A percentile compares a stretch with the other conserved stretches of the same genome.
Evolutionary conservation across 1,284 basidiomycete species (phyloP).

Genomic region (Leccinum pseudoinsigne): DNA sequence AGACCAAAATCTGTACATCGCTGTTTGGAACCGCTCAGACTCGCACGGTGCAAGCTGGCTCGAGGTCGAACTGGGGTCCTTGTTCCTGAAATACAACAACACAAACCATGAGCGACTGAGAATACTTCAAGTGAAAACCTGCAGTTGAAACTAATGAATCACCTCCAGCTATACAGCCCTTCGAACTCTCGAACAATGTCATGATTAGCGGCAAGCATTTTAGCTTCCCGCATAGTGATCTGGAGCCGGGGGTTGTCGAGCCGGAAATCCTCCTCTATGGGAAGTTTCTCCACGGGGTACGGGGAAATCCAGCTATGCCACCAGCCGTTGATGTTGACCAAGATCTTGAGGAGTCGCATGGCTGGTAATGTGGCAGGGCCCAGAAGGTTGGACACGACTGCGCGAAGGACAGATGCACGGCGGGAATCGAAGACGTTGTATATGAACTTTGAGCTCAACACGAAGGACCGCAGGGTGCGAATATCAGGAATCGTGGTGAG

Average conservation of each 20-base stretch:
- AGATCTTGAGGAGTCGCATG: conserved; percentile 27
- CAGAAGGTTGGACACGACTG: conserved; percentile 36
- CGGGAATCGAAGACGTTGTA: conserved; percentile 35
- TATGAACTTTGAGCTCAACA: conserved; percentile 34
- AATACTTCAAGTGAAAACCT: too few species aligned
- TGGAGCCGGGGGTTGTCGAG: neutral
- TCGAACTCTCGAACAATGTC: conserved; percentile 28
- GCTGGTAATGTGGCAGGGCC: conserved; percentile 37
- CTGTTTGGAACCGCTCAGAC: conserved; percentile 32
- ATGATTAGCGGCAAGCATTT: conserved; percentile 23
- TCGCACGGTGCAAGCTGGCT: conserved; percentile 29
- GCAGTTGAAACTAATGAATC: too few species aligned
- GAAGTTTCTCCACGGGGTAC: conserved; percentile 6
- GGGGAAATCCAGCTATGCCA: conserved; percentile 19
- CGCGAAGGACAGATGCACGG: conserved; percentile 33
- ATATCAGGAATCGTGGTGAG: conserved; percentile 33
- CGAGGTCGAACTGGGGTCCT: conserved; percentile 31
- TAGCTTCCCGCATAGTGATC: conserved; percentile 9
- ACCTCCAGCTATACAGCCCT: conserved; percentile 40
- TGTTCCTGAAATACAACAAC: conserved; percentile 8
- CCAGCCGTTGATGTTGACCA: conserved; percentile 11
- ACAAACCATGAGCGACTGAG: too few species aligned
- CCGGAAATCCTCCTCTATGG: conserved; percentile 13
- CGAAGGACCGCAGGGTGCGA: conserved; percentile 25
- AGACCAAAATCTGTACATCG: conserved; percentile 37